Base-by-base conservation (phyloP, 495 filamentous ascomycete genomes). In the Tuber calosporum region DNA sequence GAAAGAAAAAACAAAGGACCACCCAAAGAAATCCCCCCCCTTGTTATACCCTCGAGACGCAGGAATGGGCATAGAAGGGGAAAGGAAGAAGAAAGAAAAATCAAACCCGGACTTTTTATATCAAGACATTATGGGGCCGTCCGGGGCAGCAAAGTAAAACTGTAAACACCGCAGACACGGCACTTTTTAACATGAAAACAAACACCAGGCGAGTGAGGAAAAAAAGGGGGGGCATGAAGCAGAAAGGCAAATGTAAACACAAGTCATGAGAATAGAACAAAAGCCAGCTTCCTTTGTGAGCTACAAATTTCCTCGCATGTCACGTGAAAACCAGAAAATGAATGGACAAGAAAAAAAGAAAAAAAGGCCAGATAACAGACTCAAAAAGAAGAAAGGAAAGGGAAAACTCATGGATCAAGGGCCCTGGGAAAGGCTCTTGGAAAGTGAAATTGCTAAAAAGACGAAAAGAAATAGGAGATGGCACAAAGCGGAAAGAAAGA, bases 381-480 rank as follows among this genome's bases (percentile, higher is more conserved):
- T 69, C 72, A 72, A 30, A 58, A 58, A 62, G 5, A 62, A 58
- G 53, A 62, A 62, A 62, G 26, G 26, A 13, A 34, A 62, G 34
- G n/a, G n/a, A 62, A n/a, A 62, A 62, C 26, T 11, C 53, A 62
- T 34, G 30, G 39, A 26, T 69, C 20, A 62, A 26, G 34, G 68
- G n/a, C 68, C 68, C 39, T 11, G 20, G 68, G 22, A 69, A 39
- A 41, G 19, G 39, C 68, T 41, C 39, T 58, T 30, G 8, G 41
- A 69, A 39, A 39, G 42, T 5, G 67, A 38, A 38, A 41, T 38
- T 30, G 9, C 37, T 41, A 34, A 58, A 58, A 48, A 75, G 62
- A 74, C 53, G 22, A 71, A 79, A 45, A 45, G n/a, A 78, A 70
- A 76, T 9, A 45, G 68, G n/a, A 75, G 58, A 72, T 73, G 26